Evolutionary conservation across 345 rosid genomes (phyloP).

Genomic region (Melastoma malabathricum): DNA sequence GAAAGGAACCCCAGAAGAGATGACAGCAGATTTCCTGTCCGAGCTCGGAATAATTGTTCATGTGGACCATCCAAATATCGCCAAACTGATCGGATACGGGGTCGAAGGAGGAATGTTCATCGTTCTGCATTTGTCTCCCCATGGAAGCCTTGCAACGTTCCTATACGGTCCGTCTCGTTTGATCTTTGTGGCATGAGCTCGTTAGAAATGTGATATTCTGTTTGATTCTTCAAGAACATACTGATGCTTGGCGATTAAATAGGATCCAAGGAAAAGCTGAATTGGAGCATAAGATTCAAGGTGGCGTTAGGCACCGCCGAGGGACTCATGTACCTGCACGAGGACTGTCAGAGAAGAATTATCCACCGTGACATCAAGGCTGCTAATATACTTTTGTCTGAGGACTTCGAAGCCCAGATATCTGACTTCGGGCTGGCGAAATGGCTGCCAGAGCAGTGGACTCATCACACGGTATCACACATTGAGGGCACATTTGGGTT

Average conservation of each 20-base stretch:
- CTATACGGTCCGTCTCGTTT: slow-evolving; percentile 45
- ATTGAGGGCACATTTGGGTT: slow-evolving; percentile 97
- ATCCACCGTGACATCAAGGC: slow-evolving; percentile 96
- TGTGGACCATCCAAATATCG: slow-evolving; percentile 85
- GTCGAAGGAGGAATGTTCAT: slow-evolving; percentile 96
- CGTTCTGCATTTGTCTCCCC: slow-evolving; percentile 75
- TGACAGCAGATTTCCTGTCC: slow-evolving; percentile 71
- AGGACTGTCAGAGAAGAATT: slow-evolving; percentile 83
- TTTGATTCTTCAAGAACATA: not conserved
- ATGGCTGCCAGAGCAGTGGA: slow-evolving; percentile 93
- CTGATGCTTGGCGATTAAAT: not conserved
- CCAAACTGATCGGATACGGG: slow-evolving; percentile 74
- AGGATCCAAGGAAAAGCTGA: slow-evolving; percentile 50
- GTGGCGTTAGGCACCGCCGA: slow-evolving; percentile 71
- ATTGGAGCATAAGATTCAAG: slow-evolving; percentile 57
- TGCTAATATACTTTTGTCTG: slow-evolving; percentile 67
- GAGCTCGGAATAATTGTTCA: slow-evolving; percentile 89
- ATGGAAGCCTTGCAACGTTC: slow-evolving; percentile 74
- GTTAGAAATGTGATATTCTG: not conserved
- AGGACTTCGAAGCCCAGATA: slow-evolving; percentile 87
- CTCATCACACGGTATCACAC: slow-evolving; percentile 69
- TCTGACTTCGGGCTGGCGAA: slow-evolving; percentile 93
- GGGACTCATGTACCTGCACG: slow-evolving; percentile 78
- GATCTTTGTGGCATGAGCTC: no score
- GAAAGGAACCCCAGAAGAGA: slow-evolving; percentile 74